Conservation (phyloP, 768 basidiomycete species). For the Suillus occidentalis region DNA sequence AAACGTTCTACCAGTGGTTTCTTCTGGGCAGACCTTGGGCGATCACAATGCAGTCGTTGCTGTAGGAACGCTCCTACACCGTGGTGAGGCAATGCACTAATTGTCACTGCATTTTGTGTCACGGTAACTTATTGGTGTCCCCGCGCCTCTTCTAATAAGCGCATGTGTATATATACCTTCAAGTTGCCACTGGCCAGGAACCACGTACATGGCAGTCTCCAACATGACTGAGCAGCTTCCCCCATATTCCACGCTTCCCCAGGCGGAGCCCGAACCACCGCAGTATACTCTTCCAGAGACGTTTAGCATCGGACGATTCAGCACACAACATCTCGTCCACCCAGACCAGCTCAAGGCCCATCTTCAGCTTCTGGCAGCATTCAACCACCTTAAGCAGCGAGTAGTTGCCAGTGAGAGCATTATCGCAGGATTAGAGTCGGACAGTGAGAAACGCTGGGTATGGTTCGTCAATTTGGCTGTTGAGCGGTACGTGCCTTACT, state of each 20-base stretch:
- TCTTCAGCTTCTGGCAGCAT: slow-evolving; percentile 28
- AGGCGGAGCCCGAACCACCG: slow-evolving; percentile 10
- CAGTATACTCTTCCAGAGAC: slow-evolving; percentile 17
- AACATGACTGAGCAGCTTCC: slow-evolving; percentile 60
- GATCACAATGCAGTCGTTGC: too few relatives aligned
- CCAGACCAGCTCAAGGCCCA: slow-evolving; percentile 32
- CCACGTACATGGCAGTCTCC: not conserved
- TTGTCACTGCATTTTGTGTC: not conserved
- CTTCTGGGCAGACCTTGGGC: too few relatives aligned
- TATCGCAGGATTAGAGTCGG: slow-evolving; percentile 22
- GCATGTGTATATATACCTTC: not conserved
- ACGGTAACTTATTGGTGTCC: not conserved
- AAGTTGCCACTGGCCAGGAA: not conserved
- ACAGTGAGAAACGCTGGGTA: slow-evolving; percentile 33
- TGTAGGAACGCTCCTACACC: too few relatives aligned
- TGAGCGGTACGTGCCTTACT: slow-evolving; percentile 27
- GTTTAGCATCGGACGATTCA: slow-evolving; percentile 13
- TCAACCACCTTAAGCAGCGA: slow-evolving; percentile 21
- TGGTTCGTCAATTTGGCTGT: slow-evolving; percentile 41
- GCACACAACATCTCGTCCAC: slow-evolving; percentile 17
- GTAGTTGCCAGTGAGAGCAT: slow-evolving; percentile 19
- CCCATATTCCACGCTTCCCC: slow-evolving; percentile 60
- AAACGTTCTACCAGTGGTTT: too few relatives aligned
- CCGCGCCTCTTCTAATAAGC: not conserved
- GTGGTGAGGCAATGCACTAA: not conserved